phyloP scores from a whole-genome alignment of 306 rosid species.

The Mimosa pudica region DNA sequence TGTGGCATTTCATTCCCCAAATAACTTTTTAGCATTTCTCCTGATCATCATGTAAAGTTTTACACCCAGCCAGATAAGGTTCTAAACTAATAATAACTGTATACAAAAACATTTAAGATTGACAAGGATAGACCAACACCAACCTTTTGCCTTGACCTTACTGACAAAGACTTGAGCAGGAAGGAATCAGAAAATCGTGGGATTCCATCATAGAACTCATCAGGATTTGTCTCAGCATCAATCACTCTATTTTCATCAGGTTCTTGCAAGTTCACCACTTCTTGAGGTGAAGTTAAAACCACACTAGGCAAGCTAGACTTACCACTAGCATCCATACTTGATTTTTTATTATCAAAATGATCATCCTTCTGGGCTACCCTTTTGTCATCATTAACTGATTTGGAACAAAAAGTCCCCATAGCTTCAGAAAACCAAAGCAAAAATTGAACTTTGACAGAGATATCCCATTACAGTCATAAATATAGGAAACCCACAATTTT shows the following conservation, averaged over 20 bases:
- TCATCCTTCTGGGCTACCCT: constrained; percentile 28
- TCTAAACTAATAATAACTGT: background rate
- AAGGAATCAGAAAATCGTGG: constrained; percentile 51
- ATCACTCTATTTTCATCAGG: constrained; percentile 23
- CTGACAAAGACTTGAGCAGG: constrained; percentile 49
- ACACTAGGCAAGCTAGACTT: background rate
- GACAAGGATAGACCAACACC: constrained; percentile 36
- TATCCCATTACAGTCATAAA: background rate
- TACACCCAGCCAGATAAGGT: background rate
- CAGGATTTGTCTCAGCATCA: background rate
- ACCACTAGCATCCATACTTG: background rate
- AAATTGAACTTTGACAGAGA: constrained; percentile 33
- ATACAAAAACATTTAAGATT: background rate
- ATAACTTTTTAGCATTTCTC: background rate
- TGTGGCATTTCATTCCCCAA: too few species aligned
- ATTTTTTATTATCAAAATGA: background rate
- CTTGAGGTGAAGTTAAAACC: constrained; percentile 30
- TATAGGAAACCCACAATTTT: background rate
- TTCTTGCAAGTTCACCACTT: constrained; percentile 37
- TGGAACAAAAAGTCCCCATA: constrained; percentile 71
- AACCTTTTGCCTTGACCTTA: constrained; percentile 59
- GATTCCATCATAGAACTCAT: constrained; percentile 75
- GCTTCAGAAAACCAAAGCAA: constrained; percentile 35
- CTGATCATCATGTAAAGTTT: background rate
- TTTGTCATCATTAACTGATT: constrained; percentile 35